These are phyloP conservation scores for Gynandropsis gynandra DNA, from an alignment of 345 rosid genomes.

Conservation along the genomic window DNA sequence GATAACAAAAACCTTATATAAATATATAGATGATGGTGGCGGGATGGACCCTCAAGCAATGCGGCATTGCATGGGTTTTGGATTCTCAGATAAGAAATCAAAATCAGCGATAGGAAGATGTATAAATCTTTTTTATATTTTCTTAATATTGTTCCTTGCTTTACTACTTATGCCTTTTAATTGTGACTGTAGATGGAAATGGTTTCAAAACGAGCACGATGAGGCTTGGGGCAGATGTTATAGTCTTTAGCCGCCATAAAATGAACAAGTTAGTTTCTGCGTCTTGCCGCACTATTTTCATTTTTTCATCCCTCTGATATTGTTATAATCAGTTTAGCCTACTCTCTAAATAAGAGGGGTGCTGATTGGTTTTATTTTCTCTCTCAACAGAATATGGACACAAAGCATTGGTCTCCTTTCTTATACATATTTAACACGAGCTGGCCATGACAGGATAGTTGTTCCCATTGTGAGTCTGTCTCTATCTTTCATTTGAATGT, in stretches of 20 bases:
- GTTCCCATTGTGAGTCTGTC: conserved; percentile 81
- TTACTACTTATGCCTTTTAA: conserved; percentile 15
- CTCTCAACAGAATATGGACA: conserved; percentile 44
- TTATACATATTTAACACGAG: conserved; percentile 65
- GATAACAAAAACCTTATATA: conserved; percentile 8
- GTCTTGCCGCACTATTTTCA: conserved; percentile 6
- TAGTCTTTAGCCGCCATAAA: conserved; percentile 73
- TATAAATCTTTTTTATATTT: conserved; percentile 29
- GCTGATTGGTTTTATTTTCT: conserved; percentile 15
- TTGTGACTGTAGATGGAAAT: conserved; percentile 62
- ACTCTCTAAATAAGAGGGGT: conserved; percentile 7
- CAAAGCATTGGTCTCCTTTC: conserved; percentile 90
- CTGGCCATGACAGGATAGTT: conserved; percentile 77
- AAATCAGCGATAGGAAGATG: conserved; percentile 79
- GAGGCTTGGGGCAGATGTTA: conserved; percentile 95
- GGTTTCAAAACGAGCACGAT: conserved; percentile 97
- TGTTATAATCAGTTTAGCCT: neutral
- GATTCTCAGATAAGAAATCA: conserved; percentile 83
- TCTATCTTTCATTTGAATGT: conserved; percentile 6
- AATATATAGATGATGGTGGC: conserved; percentile 73
- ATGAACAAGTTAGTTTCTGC: conserved; percentile 47
- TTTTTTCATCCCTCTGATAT: neutral
- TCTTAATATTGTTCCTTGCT: conserved; percentile 8
- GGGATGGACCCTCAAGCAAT: conserved; percentile 94
- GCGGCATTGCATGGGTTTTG: conserved; percentile 90